Base-by-base conservation (phyloP, 257 asterid species). In the Przewalskia tangutica region DNA sequence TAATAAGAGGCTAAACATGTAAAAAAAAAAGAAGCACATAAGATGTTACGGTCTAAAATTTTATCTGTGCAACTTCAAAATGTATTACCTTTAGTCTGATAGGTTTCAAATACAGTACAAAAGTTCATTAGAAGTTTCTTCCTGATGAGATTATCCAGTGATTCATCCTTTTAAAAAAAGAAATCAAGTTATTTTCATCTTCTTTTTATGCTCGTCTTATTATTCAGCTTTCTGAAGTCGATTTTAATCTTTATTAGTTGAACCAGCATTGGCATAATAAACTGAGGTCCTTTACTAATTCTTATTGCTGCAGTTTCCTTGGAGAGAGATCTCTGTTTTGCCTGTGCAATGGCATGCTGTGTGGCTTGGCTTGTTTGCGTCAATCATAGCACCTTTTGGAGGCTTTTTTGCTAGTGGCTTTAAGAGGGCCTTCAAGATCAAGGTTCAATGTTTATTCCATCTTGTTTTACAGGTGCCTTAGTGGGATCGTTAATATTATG, bases 341-440 rank as follows among this genome's bases (percentile, higher is more conserved):
- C 96, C 98, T 12, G 97, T 94, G 55, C 97, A 94, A 86, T 92
- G 93, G 97, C 98, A 94, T 86, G 95, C 97, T 9, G 27, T 92
- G 75, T 84, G 87, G 64, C 93, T 94, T 83, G 97, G 97, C 56
- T 89, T 94, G 65, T 96, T 96, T 89, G 93, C 99, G 53, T 96
- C 99, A 58, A 91, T 96, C 77, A 94, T 96, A 77, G 99, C 98
- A 77, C 99, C 99, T 79, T 96, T 96, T 84, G 99, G 99, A 81
- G 99, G 99, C 78, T 96, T 96, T 84, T 96, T 96, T 10, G 99
- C 99, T 46, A 96, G 99, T 87, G 98, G 99, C 78, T 96, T 96
- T 82, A 96, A 96, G 90, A 89, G 99, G 84, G 99, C 99, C 85
- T 96, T 96, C 91, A 94, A 96, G 86, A 88, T 96, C 87, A 96